Conservation (phyloP, 2,329 filamentous ascomycete species). For the Cercospora brassicicola region DNA sequence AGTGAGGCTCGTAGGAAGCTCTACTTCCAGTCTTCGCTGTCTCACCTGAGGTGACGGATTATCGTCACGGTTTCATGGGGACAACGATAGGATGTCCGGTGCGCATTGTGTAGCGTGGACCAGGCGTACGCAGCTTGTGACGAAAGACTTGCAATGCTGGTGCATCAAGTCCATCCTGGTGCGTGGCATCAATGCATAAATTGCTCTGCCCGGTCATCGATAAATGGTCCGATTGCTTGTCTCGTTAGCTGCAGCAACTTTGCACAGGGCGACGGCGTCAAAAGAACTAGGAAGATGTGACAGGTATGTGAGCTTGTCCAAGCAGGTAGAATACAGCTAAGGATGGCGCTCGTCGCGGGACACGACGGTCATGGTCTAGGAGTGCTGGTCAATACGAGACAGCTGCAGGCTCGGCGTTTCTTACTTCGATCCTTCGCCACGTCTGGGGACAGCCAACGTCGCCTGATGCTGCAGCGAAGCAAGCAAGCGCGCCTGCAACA, state of each 20-base stretch:
- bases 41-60: not conserved
- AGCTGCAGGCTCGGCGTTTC: not conserved
- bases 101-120: not conserved
- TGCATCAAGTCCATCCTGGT: not conserved
- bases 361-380: not conserved
- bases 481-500: not conserved
- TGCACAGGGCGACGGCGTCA: not conserved
- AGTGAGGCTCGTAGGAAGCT: not conserved
- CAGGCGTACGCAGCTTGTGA: not conserved
- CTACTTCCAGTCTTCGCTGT: not conserved
- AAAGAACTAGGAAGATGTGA: not conserved
- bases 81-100: not conserved
- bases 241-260: not conserved
- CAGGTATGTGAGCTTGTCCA: not conserved
- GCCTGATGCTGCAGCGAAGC: not conserved
- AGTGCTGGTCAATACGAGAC: not conserved
- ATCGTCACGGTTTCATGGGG: not conserved
- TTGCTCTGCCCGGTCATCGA: not conserved
- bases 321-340: not conserved
- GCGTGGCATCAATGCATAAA: not conserved
- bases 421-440: not conserved
- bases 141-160: not conserved
- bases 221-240: not conserved
- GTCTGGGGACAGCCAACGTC: not conserved
- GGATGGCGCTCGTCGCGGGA: not conserved